Base-by-base conservation (phyloP, 2,329 filamentous ascomycete species). In the Periconia digitata region DNA sequence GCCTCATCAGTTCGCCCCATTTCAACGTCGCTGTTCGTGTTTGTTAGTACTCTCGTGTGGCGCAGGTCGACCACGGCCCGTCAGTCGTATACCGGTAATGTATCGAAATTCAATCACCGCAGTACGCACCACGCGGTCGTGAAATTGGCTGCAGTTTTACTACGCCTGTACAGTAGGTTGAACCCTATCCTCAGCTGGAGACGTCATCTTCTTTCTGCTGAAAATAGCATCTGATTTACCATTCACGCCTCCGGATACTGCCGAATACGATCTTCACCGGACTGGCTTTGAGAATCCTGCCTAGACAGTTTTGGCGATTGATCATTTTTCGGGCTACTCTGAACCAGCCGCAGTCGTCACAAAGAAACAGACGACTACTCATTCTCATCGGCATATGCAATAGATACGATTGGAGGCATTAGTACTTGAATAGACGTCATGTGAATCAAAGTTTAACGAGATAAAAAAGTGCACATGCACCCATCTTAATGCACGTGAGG, bases 41-140 rank as follows among this genome's bases (percentile, higher is more conserved):
- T 52, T 48, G 18, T 18, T n/a, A 37, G 20, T 8, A 42, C 45
- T 48, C 17, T 34, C 47, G 21, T 27, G 41, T 45, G 49, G 44
- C 44, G 44, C 40, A 47, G 45, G 35, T 27, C 17, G 18, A 27
- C 37, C 13, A 23, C 32, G 27, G 23, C 40, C 40, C 40, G 40
- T 22, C 43, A 16, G 18, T 40, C 43, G 21, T 36, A 40, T 40
- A n/a, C n/a, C n/a, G n/a, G n/a, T n/a, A n/a, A n/a, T 17, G 10
- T 21, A 39, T 15, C 17, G 36, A 37, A 13, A 17, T 23, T 29
- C 36, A 17, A 43, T 16, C 17, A n/a, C n/a, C n/a, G n/a, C n/a
- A n/a, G n/a, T n/a, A n/a, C n/a, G n/a, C n/a, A n/a, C n/a, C n/a
- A n/a, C n/a, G n/a, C n/a, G n/a, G 16, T 24, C 36, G 18, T 43